Percentiles rank a stretch among this genome's conserved stretches.
These are phyloP conservation scores for Saturnispora kantuleensis DNA, from an alignment of 805 yeast species.

Conservation along the genomic window DNA sequence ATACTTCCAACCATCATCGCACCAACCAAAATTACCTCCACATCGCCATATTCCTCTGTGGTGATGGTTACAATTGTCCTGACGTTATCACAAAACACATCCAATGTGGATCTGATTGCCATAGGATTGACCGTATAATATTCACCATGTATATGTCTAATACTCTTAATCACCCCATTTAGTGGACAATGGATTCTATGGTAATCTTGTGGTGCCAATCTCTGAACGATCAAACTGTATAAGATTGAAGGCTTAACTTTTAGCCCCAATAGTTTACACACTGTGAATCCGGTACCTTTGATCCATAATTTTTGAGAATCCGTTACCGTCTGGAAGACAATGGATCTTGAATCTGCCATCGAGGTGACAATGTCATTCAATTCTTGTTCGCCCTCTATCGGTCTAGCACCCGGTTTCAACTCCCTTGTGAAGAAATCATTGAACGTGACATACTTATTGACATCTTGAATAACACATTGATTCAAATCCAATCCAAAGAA, in stretches of 20 bases:
- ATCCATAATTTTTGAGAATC: slow-evolving; percentile 77
- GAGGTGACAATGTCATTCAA: slow-evolving; percentile 48
- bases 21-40: slow-evolving; percentile 75
- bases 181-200: slow-evolving; percentile 91
- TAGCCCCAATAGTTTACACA: slow-evolving; percentile 40
- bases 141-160: slow-evolving; percentile 71
- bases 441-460: slow-evolving; percentile 51
- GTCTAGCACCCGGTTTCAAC: slow-evolving; percentile 62
- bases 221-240: slow-evolving; percentile 62
- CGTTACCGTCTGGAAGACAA: slow-evolving; percentile 50
- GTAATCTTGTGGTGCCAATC: slow-evolving; percentile 95
- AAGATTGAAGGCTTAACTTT: not conserved
- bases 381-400: slow-evolving; percentile 44
- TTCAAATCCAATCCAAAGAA: slow-evolving; percentile 65
- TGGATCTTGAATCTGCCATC: slow-evolving; percentile 83
- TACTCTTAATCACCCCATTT: slow-evolving; percentile 57
- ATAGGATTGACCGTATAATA: slow-evolving; percentile 95
- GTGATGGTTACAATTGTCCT: slow-evolving; percentile 71
- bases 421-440: slow-evolving; percentile 84
- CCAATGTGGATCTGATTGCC: slow-evolving; percentile 84
- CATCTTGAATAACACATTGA: slow-evolving; percentile 48
- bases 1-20: slow-evolving; percentile 99
- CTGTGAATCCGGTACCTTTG: slow-evolving; percentile 69
- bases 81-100: slow-evolving; percentile 88
- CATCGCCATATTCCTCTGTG: slow-evolving; percentile 66